Evolutionary conservation across 805 yeast genomes (phyloP).

Genomic region (Maudiozyma turicensis): DNA sequence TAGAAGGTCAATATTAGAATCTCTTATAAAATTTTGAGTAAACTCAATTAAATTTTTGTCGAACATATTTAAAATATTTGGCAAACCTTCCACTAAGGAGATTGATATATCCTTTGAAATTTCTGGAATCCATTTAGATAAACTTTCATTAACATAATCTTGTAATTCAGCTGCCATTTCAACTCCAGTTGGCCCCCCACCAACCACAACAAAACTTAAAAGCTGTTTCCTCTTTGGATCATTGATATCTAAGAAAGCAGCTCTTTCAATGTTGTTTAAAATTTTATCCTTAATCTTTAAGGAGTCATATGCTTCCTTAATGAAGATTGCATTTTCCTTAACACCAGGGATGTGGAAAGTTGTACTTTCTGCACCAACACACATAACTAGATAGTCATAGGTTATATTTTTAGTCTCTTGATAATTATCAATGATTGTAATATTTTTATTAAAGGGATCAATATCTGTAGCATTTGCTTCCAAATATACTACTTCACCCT

Average conservation of each 20-base stretch:
- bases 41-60: constrained; percentile 61
- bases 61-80: constrained; percentile 73
- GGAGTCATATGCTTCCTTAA: constrained; percentile 86
- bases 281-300: constrained; percentile 70
- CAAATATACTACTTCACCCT: constrained; percentile 70
- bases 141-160: constrained; percentile 88
- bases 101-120: constrained; percentile 75
- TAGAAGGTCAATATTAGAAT: constrained; percentile 59
- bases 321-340: constrained; percentile 74
- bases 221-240: constrained; percentile 77
- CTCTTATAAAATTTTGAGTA: constrained; percentile 68
- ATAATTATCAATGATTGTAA: constrained; percentile 42
- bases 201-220: constrained; percentile 83
- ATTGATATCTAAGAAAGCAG: constrained; percentile 61
- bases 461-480: constrained; percentile 87
- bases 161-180: constrained; percentile 95
- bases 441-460: constrained; percentile 58
- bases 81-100: constrained; percentile 81
- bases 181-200: constrained; percentile 99
- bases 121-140: constrained; percentile 80
- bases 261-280: constrained; percentile 83
- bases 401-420: constrained; percentile 1
- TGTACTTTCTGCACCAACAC: constrained; percentile 91
- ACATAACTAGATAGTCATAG: constrained; percentile 80
- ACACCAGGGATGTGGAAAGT: constrained; percentile 96